Evolutionary conservation across 1,284 basidiomycete genomes (phyloP), one percentile per base, ranked within the genome.

Genomic region (Ustanciosporium gigantosporum): DNA sequence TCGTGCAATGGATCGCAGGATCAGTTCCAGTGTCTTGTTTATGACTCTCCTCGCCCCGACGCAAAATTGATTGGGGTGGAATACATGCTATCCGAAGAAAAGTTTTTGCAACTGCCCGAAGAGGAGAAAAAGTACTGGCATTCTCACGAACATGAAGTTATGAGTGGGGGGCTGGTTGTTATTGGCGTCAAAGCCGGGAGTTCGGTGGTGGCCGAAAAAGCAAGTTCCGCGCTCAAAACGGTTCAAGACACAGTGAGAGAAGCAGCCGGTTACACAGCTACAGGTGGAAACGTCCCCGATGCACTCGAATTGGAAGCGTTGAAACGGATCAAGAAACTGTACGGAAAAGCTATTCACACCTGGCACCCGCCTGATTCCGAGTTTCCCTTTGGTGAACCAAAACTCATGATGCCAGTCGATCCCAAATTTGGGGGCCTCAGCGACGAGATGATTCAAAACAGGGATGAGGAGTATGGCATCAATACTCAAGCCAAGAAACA

Each of bases 111-210:
- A 0, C 77, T 85, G 0, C 76, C 81, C 0, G 55, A 73, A 14
- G 81, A 82, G 16, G 83, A 84, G 76, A 82, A 82, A 66, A 79
- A 73, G 51, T 82, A 80, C 50, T 84, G 83, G 82, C 83, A 83
- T 55, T 82, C 81, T 11, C 82, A 82, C 59, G 77, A 80, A 36
- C 79, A 80, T 45, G 81, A 82, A 45, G 78, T 83, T 34, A 82
- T 84, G 64, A 82, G 81, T 34, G 83, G 83, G 5, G 62, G 82
- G 39, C 73, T 84, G 15, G 80, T 82, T 51, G 60, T 67, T 14
- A 60, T 73, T 25, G 61, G 60, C 17, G 32, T 35, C 32, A 35
- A 35, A 5, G 27, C 60, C 8, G 31, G 56, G 7, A 46, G 31
- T 1, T 43, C 41, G 1, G 34, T 27, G 4, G 37, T 48, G 2